Percentiles rank a stretch among this genome's conserved stretches.
Evolutionary conservation across 2,329 filamentous ascomycete species (phyloP).

Genomic region (Ceratocystis lukuohia): DNA sequence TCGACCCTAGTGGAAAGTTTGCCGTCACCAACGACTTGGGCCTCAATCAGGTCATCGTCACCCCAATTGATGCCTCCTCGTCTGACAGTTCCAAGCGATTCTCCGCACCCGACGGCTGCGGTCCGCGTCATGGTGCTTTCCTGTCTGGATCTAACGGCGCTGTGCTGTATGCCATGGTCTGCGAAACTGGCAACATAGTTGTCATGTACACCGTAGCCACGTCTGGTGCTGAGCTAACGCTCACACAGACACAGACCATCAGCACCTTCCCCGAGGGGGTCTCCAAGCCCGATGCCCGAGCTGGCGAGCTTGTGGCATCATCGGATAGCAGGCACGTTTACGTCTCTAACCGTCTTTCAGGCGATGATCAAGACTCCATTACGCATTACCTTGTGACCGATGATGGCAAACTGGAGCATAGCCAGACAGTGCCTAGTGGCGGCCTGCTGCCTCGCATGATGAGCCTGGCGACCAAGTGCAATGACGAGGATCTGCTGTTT

Average conservation of each 20-base stretch:
- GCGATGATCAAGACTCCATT: slow-evolving; percentile 34
- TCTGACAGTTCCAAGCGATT: slow-evolving; percentile 29
- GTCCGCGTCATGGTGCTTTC: slow-evolving; percentile 34
- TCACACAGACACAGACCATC: slow-evolving; percentile 7
- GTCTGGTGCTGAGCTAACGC: background rate
- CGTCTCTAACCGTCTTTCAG: slow-evolving; percentile 38
- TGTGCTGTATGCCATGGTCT: slow-evolving; percentile 21
- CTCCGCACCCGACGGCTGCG: slow-evolving; percentile 28
- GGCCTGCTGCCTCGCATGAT: slow-evolving; percentile 36
- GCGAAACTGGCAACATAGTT: slow-evolving; percentile 20
- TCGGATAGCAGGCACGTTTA: slow-evolving; percentile 34
- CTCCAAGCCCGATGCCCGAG: slow-evolving; percentile 28
- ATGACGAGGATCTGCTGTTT: slow-evolving; percentile 29
- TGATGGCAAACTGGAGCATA: slow-evolving; percentile 26
- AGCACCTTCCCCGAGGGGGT: slow-evolving; percentile 19
- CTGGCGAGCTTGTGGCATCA: slow-evolving; percentile 34
- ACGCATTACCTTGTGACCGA: slow-evolving; percentile 32
- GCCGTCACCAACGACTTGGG: slow-evolving; percentile 39
- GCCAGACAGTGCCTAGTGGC: slow-evolving; percentile 26
- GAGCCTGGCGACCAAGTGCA: slow-evolving; percentile 23
- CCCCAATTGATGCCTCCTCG: slow-evolving; percentile 32
- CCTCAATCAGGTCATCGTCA: slow-evolving; percentile 34
- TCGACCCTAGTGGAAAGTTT: slow-evolving; percentile 37
- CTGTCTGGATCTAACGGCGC: slow-evolving; percentile 7
- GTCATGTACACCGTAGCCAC: slow-evolving; percentile 26